phyloP scores from a whole-genome alignment of 306 rosid genomes.

The Sesbania bispinosa region DNA sequence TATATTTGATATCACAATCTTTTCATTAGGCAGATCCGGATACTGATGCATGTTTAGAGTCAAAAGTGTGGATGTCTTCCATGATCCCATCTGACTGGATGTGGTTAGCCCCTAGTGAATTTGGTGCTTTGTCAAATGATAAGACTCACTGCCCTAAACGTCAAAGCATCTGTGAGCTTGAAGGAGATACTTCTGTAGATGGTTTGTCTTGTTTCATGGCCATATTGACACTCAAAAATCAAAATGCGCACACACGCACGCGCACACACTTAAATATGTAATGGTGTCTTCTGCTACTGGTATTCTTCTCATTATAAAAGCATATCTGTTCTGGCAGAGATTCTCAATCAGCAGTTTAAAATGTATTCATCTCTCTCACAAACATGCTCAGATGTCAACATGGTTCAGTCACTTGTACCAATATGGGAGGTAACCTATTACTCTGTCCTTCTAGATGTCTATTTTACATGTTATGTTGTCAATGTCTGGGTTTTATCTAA shows the following conservation, averaged over 20 bases:
- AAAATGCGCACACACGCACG: not conserved
- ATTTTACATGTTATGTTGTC: constrained; percentile 6
- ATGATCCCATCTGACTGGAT: constrained; percentile 62
- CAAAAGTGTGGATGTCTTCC: constrained; percentile 61
- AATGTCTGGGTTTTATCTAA: constrained; percentile 14
- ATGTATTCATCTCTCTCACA: constrained; percentile 85
- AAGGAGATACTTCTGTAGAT: constrained; percentile 77
- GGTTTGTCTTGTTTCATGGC: constrained; percentile 52
- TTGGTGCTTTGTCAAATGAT: constrained; percentile 36
- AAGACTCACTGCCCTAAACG: constrained; percentile 44
- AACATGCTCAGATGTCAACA: constrained; percentile 65
- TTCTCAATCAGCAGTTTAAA: constrained; percentile 69
- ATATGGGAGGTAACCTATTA: constrained; percentile 78
- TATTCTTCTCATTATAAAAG: not conserved
- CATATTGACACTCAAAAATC: constrained; percentile 10
- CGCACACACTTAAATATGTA: not conserved
- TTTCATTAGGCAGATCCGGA: constrained; percentile 56
- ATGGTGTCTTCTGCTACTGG: constrained; percentile 7
- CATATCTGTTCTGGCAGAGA: constrained; percentile 49
- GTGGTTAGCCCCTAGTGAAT: constrained; percentile 48
- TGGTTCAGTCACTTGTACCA: constrained; percentile 91
- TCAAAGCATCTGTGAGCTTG: constrained; percentile 85
- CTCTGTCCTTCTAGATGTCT: constrained; percentile 9
- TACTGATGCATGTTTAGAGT: constrained; percentile 37
- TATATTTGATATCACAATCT: constrained; percentile 31